Evolutionary conservation across 2,329 filamentous ascomycete species (phyloP).

Genomic region (Fusarium sp.): DNA sequence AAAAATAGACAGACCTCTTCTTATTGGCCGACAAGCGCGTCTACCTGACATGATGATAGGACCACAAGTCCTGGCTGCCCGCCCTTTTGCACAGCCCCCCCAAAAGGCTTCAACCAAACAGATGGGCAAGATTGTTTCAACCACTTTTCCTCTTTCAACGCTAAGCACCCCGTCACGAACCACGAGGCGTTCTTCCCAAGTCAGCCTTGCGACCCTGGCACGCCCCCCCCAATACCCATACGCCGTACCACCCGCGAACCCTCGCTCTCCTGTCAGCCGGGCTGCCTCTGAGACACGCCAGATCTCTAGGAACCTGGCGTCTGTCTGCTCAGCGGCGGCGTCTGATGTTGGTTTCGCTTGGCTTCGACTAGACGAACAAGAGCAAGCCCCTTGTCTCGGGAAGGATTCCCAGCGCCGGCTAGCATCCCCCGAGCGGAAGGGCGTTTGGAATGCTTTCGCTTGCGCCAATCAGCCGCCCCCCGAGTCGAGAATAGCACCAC

Average conservation of each 20-base stretch:
- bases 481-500: conserved; percentile 27
- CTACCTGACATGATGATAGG: conserved; percentile 16
- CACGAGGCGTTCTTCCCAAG: conserved; percentile 32
- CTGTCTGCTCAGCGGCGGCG: background rate
- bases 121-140: background rate
- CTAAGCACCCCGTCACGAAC: conserved; percentile 17
- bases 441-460: background rate
- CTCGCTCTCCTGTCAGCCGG: conserved; percentile 26
- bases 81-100: conserved; percentile 35
- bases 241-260: conserved; percentile 1
- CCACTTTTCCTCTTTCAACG: background rate
- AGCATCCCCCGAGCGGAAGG: background rate
- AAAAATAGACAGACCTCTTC: conserved; percentile 36
- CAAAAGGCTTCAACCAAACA: conserved; percentile 24
- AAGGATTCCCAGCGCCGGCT: conserved; percentile 20
- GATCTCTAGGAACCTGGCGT: conserved; percentile 22
- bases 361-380: background rate
- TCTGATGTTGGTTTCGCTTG: conserved; percentile 15
- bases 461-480: conserved; percentile 22
- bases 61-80: conserved; percentile 8
- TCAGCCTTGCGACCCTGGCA: conserved; percentile 39
- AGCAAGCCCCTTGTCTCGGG: conserved; percentile 30
- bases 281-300: conserved; percentile 30
- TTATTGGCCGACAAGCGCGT: conserved; percentile 41
- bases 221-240: conserved; percentile 5